Percentiles rank a stretch among this genome's conserved stretches.
phyloP scores from a whole-genome alignment of 2,329 filamentous ascomycete genomes.

The Phaeosphaeriaceae sp. region DNA sequence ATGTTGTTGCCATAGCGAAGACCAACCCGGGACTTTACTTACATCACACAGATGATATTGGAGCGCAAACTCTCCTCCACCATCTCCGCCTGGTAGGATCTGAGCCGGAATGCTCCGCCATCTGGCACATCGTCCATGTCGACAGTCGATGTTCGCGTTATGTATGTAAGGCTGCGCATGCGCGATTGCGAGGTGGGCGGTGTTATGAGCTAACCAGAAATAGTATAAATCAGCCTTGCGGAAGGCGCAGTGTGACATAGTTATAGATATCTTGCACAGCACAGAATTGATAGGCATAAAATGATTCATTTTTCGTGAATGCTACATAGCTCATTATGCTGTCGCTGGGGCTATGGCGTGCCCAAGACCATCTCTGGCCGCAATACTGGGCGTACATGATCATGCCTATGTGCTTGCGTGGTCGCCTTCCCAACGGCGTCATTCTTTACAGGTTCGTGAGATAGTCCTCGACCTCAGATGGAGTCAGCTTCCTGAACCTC shows the following conservation, averaged over 20 bases:
- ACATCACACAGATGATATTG: constrained; percentile 54
- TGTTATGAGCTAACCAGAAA: not conserved
- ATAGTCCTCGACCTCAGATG: constrained; percentile 99
- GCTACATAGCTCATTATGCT: constrained; percentile 25
- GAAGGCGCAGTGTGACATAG: constrained; percentile 1
- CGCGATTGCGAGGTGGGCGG: not conserved
- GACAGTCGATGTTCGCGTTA: not conserved
- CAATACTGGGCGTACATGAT: constrained; percentile 6
- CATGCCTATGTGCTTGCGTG: not conserved
- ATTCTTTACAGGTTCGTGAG: constrained; percentile 86
- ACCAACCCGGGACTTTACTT: not conserved
- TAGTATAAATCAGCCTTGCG: not conserved
- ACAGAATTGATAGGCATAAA: not conserved
- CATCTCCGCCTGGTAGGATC: constrained; percentile 59
- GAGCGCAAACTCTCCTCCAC: constrained; percentile 51
- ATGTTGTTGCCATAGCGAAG: too few species aligned
- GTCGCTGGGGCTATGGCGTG: not conserved
- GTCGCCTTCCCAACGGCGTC: not conserved
- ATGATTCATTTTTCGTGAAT: constrained; percentile 33
- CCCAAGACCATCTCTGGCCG: constrained; percentile 6
- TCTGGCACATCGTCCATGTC: constrained; percentile 1
- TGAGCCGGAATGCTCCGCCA: constrained; percentile 38
- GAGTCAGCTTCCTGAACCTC: constrained; percentile 90
- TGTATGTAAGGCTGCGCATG: not conserved
- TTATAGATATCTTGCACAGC: not conserved